Conservation (phyloP, 2,329 filamentous ascomycete species). For the Exophiala oligosperma region DNA sequence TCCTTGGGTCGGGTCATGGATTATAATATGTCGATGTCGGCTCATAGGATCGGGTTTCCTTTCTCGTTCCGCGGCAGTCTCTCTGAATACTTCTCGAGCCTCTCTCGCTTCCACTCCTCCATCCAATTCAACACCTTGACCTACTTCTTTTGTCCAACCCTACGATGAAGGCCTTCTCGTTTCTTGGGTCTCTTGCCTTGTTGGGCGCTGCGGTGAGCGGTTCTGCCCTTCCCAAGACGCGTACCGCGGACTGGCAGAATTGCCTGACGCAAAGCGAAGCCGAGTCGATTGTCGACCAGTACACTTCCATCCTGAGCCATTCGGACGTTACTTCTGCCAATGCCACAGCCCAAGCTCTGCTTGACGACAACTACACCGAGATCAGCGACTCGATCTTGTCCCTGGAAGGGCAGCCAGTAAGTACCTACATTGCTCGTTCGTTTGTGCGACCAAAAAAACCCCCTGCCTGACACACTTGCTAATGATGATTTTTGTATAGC, state of each 20-base stretch:
- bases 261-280: slow-evolving; percentile 16
- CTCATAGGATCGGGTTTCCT: not conserved
- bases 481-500: slow-evolving; percentile 9
- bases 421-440: not conserved
- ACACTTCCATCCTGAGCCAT: slow-evolving; percentile 20
- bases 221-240: slow-evolving; percentile 3
- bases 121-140: not conserved
- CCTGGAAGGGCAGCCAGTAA: slow-evolving; percentile 24
- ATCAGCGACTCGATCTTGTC: slow-evolving; percentile 27
- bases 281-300: slow-evolving; percentile 21
- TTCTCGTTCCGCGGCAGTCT: not conserved
- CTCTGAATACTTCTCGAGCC: not conserved
- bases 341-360: slow-evolving; percentile 24
- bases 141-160: not conserved
- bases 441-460: too few species aligned
- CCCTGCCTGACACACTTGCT: not conserved
- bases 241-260: not conserved
- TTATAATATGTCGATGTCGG: not conserved
- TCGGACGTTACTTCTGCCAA: slow-evolving; percentile 19
- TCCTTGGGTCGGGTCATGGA: not conserved
- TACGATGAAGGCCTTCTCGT: slow-evolving; percentile 13
- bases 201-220: not conserved
- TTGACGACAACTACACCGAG: slow-evolving; percentile 22
- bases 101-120: not conserved
- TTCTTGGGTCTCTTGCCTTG: slow-evolving; percentile 13